Percentiles rank a stretch among this genome's conserved stretches.
These are phyloP conservation scores for Leucocoprinus leucothites DNA, from an alignment of 768 basidiomycete species.

Conservation along the genomic window DNA sequence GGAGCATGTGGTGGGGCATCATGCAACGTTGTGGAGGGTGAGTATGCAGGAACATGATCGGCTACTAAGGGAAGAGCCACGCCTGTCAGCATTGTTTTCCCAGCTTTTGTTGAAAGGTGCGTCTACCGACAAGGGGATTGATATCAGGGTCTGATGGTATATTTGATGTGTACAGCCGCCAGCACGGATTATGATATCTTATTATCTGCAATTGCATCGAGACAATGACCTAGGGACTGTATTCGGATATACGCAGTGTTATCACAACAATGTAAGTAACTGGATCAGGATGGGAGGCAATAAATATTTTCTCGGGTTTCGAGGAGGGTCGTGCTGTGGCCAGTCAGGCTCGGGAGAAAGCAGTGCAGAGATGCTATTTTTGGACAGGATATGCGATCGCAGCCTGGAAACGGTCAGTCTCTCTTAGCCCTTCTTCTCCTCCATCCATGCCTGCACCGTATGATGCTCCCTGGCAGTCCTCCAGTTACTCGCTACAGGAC, in stretches of 20 bases:
- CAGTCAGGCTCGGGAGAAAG: neutral
- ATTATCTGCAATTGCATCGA: too few relatives aligned
- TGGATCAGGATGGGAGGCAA: too few relatives aligned
- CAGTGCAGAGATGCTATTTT: constrained; percentile 5
- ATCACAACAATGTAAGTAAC: too few relatives aligned
- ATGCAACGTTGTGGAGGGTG: too few relatives aligned
- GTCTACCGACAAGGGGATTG: constrained; percentile 21
- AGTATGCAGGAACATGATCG: constrained; percentile 50
- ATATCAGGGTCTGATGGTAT: too few relatives aligned
- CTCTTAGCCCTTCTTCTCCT: neutral
- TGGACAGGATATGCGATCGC: constrained; percentile 1
- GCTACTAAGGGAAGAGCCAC: constrained; percentile 68
- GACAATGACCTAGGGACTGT: too few relatives aligned
- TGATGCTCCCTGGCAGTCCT: neutral
- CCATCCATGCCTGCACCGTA: neutral
- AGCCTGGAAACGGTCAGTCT: constrained; percentile 6
- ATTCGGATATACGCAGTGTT: too few relatives aligned
- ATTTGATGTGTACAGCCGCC: too few relatives aligned
- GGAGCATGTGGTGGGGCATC: too few relatives aligned
- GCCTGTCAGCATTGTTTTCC: constrained; percentile 61
- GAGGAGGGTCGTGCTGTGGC: too few relatives aligned
- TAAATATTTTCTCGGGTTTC: too few relatives aligned
- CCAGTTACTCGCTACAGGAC: neutral
- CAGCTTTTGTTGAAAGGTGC: constrained; percentile 72
- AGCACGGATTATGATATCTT: too few relatives aligned